Conservation (phyloP, 208 protist genomes). For the Phytomonas serpens region DNA sequence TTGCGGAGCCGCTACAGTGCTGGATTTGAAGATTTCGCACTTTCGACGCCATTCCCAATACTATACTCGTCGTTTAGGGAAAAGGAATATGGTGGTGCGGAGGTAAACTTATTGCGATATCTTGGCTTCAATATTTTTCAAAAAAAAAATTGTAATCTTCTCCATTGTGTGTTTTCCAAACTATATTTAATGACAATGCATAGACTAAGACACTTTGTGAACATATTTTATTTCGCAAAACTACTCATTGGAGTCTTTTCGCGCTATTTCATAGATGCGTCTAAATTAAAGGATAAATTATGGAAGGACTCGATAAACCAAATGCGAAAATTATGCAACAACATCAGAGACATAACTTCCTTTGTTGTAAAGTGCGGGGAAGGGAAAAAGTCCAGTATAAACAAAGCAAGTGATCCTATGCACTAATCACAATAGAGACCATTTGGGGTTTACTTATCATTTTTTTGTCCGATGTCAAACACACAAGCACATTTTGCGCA, state of each 20-base stretch:
- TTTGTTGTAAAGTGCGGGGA: background rate
- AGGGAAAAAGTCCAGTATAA: background rate
- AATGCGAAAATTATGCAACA: background rate
- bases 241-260: background rate
- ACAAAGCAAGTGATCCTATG: background rate
- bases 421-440: background rate
- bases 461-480: background rate
- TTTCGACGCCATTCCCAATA: background rate
- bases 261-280: background rate
- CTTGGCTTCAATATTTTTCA: background rate
- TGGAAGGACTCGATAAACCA: background rate
- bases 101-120: background rate
- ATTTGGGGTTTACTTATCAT: background rate
- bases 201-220: background rate
- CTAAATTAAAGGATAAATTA: background rate
- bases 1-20: background rate
- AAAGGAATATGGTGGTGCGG: background rate
- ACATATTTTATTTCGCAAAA: background rate
- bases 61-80: background rate
- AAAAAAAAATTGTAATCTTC: no score
- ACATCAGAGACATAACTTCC: background rate
- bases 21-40: background rate
- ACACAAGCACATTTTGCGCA: background rate
- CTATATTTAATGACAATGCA: background rate
- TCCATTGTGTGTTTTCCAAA: background rate